These are phyloP conservation scores for Eutrema yunnanense DNA, from an alignment of 345 rosid genomes.

Conservation along the genomic window DNA sequence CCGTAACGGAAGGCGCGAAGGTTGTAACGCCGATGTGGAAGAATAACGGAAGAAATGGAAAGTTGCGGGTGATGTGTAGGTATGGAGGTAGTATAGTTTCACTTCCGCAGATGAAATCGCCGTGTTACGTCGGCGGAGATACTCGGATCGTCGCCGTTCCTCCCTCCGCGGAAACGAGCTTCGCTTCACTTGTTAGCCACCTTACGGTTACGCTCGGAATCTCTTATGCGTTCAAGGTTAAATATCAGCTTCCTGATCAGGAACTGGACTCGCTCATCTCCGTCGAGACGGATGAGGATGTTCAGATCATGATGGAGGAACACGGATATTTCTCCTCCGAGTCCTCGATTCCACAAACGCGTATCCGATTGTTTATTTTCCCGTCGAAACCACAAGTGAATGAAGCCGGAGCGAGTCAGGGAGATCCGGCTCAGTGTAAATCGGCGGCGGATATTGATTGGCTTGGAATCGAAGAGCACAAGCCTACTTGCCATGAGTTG, in stretches of 20 bases:
- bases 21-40: not conserved
- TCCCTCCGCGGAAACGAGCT: constrained; percentile 9
- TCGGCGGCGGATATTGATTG: constrained; percentile 13
- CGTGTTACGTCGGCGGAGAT: constrained; percentile 55
- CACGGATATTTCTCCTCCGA: constrained; percentile 34
- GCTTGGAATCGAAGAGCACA: constrained; percentile 20
- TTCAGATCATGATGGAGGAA: constrained; percentile 65
- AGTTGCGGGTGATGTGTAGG: constrained; percentile 79
- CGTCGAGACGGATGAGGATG: constrained; percentile 54
- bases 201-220: constrained; percentile 35
- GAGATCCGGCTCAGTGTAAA: constrained; percentile 14
- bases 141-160: constrained; percentile 46
- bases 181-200: constrained; percentile 31
- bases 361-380: constrained; percentile 50
- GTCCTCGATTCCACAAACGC: constrained; percentile 19
- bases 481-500: constrained; percentile 26
- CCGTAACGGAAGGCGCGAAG: constrained; percentile 18
- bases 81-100: constrained; percentile 63
- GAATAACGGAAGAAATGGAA: constrained; percentile 14
- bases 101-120: constrained; percentile 47
- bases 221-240: constrained; percentile 38
- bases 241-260: constrained; percentile 61
- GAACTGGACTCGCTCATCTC: constrained; percentile 60
- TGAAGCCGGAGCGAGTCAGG: constrained; percentile 4
- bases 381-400: constrained; percentile 23